A percentile compares a stretch with the other conserved stretches of the same genome.
These are phyloP conservation scores for Globisporangium rhizosaccharum DNA, from an alignment of 352 stramenopile genomes.

Conservation along the genomic window DNA sequence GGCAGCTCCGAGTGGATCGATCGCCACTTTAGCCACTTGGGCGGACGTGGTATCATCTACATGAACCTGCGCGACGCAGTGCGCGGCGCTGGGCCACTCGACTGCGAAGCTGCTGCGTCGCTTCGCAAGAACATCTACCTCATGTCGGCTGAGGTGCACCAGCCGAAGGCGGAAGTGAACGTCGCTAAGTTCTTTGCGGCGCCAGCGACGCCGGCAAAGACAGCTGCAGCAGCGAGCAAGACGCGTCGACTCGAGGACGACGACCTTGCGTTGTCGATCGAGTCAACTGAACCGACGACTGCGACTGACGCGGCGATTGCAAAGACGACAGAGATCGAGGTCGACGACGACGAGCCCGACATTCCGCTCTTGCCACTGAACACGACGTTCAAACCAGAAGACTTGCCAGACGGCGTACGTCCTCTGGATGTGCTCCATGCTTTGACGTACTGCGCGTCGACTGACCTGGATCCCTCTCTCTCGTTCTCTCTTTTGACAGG, in stretches of 20 bases:
- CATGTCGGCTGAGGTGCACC: conserved; percentile 57
- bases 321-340: not conserved
- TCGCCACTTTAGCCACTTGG: conserved; percentile 57
- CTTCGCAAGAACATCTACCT: conserved; percentile 76
- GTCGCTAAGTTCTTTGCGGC: conserved; percentile 44
- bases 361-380: conserved; percentile 52
- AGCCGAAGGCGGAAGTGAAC: conserved; percentile 48
- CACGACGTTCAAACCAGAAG: conserved; percentile 56
- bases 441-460: not conserved
- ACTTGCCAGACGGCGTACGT: conserved; percentile 43
- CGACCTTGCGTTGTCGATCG: not conserved
- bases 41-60: conserved; percentile 63
- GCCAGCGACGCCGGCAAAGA: not conserved
- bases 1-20: conserved; percentile 84
- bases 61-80: conserved; percentile 73
- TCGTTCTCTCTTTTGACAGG: conserved; percentile 2
- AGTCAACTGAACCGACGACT: not conserved
- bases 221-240: not conserved
- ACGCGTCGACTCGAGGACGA: not conserved
- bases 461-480: not conserved
- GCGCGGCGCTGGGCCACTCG: conserved; percentile 49
- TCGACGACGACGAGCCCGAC: conserved; percentile 23
- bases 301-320: not conserved
- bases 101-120: conserved; percentile 62
- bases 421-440: conserved; percentile 1